A percentile compares a stretch with the other conserved stretches of the same genome.
Evolutionary conservation across 169 alveolate species (phyloP).

Genomic region (Plasmodium coatneyi): DNA sequence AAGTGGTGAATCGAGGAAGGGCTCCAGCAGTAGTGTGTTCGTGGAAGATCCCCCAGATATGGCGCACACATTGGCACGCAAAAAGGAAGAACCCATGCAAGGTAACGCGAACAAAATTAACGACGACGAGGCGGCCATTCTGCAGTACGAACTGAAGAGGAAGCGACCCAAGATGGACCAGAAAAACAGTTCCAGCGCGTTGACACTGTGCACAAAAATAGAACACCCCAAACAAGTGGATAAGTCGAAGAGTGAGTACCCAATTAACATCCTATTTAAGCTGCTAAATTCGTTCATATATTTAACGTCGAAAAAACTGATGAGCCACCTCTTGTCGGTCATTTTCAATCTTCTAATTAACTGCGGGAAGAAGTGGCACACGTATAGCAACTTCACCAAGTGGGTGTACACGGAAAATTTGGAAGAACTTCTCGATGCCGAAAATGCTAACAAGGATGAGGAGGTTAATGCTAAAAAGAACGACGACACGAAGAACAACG

Average conservation of each 20-base stretch:
- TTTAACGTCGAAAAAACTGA: constrained; percentile 82
- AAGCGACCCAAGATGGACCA: constrained; percentile 64
- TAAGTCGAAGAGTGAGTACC: constrained; percentile 50
- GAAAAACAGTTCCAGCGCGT: neutral
- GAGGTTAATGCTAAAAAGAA: neutral
- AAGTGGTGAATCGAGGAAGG: neutral
- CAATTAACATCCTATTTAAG: constrained; percentile 80
- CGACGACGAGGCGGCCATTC: constrained; percentile 69
- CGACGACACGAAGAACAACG: neutral
- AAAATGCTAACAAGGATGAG: neutral
- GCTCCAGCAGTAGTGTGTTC: too few species aligned
- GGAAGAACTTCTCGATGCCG: constrained; percentile 20
- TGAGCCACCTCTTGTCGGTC: constrained; percentile 82
- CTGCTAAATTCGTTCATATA: constrained; percentile 80
- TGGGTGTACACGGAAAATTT: constrained; percentile 69
- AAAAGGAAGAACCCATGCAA: neutral
- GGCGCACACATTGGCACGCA: neutral
- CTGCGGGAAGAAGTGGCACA: constrained; percentile 27
- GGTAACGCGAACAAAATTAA: neutral
- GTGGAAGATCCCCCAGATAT: neutral
- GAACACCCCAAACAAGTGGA: neutral
- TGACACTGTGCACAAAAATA: neutral
- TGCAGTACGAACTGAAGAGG: constrained; percentile 66
- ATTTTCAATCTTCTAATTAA: constrained; percentile 76
- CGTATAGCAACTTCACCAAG: constrained; percentile 51